Conservation (phyloP, 2,329 filamentous ascomycete species). For the Diaporthe longicolla region DNA sequence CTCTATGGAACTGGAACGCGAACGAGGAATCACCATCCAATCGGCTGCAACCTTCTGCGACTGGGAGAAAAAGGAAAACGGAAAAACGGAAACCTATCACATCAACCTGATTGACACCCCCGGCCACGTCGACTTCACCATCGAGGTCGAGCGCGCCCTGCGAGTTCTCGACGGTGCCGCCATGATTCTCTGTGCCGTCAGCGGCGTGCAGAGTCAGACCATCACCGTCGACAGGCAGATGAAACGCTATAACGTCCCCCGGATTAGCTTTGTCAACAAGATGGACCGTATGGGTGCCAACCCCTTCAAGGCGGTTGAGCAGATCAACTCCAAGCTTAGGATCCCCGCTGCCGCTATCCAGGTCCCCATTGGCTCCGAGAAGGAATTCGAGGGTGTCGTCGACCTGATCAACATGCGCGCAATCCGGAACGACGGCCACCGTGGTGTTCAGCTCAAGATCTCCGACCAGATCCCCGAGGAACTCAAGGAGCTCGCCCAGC, state of each 20-base stretch:
- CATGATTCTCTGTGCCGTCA: conserved; percentile 98
- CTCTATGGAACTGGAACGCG: conserved; percentile 98
- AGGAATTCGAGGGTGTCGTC: conserved; percentile 92
- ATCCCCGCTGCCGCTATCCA: conserved; percentile 94
- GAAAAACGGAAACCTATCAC: conserved; percentile 91
- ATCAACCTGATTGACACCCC: conserved; percentile 99
- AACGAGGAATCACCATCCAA: conserved; percentile 99
- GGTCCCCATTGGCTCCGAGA: conserved; percentile 92
- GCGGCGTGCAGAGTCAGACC: conserved; percentile 96
- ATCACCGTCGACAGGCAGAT: conserved; percentile 99
- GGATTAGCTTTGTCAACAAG: conserved; percentile 98
- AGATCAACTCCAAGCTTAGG: conserved; percentile 97
- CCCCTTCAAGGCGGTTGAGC: conserved; percentile 96
- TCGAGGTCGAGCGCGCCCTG: conserved; percentile 96
- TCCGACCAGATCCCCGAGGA: conserved; percentile 88
- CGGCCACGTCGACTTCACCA: conserved; percentile 98
- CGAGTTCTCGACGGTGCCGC: conserved; percentile 96
- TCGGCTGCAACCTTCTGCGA: conserved; percentile 98
- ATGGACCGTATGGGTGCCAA: conserved; percentile 99
- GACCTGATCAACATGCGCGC: conserved; percentile 94
- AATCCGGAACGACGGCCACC: conserved; percentile 89
- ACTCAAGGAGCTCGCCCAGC: conserved; percentile 79
- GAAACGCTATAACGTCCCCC: conserved; percentile 96
- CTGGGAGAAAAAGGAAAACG: conserved; percentile 89
- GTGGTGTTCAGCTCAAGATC: conserved; percentile 82